Base-by-base conservation (phyloP, 2,329 filamentous ascomycete genomes). In the Cephalotrichum gorgonifer region DNA sequence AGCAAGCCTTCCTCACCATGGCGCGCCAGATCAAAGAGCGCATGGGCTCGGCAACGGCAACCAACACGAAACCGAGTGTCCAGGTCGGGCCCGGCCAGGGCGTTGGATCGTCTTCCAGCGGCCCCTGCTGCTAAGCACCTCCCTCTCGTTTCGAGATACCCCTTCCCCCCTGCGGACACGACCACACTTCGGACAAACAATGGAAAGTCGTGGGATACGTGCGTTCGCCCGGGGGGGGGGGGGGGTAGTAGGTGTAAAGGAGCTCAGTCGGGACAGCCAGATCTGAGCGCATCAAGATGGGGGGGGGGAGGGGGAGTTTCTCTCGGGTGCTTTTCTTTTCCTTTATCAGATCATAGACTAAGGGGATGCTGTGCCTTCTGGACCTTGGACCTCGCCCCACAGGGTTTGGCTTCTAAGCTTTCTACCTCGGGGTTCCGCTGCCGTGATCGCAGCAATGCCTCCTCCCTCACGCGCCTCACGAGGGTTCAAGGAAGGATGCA, bases 1-100 rank as follows among this genome's bases (percentile, higher is more conserved):
- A 98, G 76, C 93, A 98, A 74, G 91, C 93, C 64, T 98, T 98
- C 85, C 74, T 98, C 74, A 98, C 93, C 69, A 98, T 98, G 93
- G 93, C 93, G 61, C 86, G 93, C 70, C 93, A 98, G 73, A 98
- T 98, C 76, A 98, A 98, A 81, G 91, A 97, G 77, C 86, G 93
- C 64, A 98, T 98, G 91, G 93, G 93, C 62, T 95, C 88, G 59
- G 93, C 91, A 55, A 85, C 87, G 42, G 86, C 86, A 57, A 90
- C 90, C 75, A 97, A 97, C 81, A 95, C 91, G 75, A 98, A 97
- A 78, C 91, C 91, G 56, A 95, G 88, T 60, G 90, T 98, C 61
- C 89, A 95, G 67, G 93, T 98, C 62, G 88, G 89, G 52, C 86
- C 89, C 66, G 93, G 93, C 64, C 89, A 95, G 70, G 90, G 90